Evolutionary conservation across 768 basidiomycete species (phyloP).

Genomic region (Lactarius pseudohatsudake): DNA sequence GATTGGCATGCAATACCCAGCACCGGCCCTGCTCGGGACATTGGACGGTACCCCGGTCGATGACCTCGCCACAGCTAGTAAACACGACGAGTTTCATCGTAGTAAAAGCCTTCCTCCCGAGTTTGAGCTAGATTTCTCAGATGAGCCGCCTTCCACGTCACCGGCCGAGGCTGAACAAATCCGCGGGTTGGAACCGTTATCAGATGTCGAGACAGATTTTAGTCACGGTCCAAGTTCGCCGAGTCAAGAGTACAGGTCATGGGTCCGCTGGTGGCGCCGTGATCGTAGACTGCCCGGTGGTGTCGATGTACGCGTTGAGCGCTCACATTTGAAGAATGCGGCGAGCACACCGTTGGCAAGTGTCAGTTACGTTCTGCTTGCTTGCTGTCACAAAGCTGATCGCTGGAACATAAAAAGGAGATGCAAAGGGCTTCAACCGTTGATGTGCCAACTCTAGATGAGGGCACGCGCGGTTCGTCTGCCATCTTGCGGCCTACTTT

Average conservation of each 20-base stretch:
- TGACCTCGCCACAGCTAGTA: slow-evolving; percentile 14
- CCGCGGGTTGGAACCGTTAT: slow-evolving; percentile 8
- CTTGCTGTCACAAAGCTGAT: background rate
- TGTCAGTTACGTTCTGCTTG: slow-evolving; percentile 2
- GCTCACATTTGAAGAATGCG: slow-evolving; percentile 2
- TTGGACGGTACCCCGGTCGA: slow-evolving; percentile 16
- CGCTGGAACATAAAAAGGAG: background rate
- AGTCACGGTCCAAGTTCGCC: slow-evolving; percentile 6
- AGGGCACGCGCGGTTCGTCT: background rate
- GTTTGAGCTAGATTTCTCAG: slow-evolving; percentile 29
- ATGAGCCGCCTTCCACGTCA: slow-evolving; percentile 2
- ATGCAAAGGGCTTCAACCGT: background rate
- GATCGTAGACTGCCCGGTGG: slow-evolving; percentile 37
- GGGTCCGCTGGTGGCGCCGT: slow-evolving; percentile 84
- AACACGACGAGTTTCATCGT: slow-evolving; percentile 39
- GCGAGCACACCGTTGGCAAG: slow-evolving; percentile 6
- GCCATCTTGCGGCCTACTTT: slow-evolving; percentile 1
- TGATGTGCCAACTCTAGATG: slow-evolving; percentile 4
- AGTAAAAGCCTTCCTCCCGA: slow-evolving; percentile 61
- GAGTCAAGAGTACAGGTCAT: slow-evolving; percentile 47
- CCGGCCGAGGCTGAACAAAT: slow-evolving; percentile 3
- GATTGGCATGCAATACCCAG: slow-evolving; percentile 49
- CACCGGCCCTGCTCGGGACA: slow-evolving; percentile 3
- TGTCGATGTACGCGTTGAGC: slow-evolving; percentile 7
- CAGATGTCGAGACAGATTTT: slow-evolving; percentile 21